phyloP scores from a whole-genome alignment of 768 basidiomycete genomes.

The Strobilomyces echinocephalus region DNA sequence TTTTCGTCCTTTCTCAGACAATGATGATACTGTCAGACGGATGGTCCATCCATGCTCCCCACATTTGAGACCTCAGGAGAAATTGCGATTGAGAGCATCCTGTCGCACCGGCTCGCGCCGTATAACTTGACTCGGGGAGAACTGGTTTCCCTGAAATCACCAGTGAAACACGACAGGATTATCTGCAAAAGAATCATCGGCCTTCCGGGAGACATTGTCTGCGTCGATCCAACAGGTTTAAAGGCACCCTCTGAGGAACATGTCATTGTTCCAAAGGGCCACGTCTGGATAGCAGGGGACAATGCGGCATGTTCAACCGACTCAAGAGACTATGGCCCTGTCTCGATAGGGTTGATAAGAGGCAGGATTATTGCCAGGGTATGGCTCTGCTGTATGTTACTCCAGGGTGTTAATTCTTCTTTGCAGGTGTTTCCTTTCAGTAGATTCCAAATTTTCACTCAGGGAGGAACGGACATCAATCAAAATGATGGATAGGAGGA shows the following conservation, averaged over 20 bases:
- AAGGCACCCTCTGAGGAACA: slow-evolving; percentile 65
- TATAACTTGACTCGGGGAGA: slow-evolving; percentile 64
- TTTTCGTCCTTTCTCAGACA: not conserved
- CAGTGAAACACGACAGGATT: slow-evolving; percentile 56
- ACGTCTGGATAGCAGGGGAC: slow-evolving; percentile 90
- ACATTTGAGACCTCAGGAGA: slow-evolving; percentile 61
- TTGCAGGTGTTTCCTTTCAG: slow-evolving; percentile 28
- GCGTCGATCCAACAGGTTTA: slow-evolving; percentile 78
- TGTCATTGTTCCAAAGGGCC: slow-evolving; percentile 75
- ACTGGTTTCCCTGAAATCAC: slow-evolving; percentile 67
- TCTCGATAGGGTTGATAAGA: slow-evolving; percentile 74
- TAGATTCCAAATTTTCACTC: slow-evolving; percentile 27
- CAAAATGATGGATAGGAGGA: not conserved
- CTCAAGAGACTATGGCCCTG: slow-evolving; percentile 90
- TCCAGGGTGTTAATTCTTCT: slow-evolving; percentile 1
- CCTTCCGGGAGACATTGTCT: slow-evolving; percentile 82
- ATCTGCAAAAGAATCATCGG: slow-evolving; percentile 91
- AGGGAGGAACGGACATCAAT: slow-evolving; percentile 19
- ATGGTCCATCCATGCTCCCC: slow-evolving; percentile 78
- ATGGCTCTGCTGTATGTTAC: slow-evolving; percentile 13
- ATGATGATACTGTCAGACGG: slow-evolving; percentile 40
- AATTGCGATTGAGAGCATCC: slow-evolving; percentile 55
- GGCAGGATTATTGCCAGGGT: slow-evolving; percentile 67
- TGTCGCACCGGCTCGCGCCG: slow-evolving; percentile 50
- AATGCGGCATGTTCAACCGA: slow-evolving; percentile 80